Base-by-base conservation (phyloP, 129 eudicot species). In the Flaveria sonorensis region DNA sequence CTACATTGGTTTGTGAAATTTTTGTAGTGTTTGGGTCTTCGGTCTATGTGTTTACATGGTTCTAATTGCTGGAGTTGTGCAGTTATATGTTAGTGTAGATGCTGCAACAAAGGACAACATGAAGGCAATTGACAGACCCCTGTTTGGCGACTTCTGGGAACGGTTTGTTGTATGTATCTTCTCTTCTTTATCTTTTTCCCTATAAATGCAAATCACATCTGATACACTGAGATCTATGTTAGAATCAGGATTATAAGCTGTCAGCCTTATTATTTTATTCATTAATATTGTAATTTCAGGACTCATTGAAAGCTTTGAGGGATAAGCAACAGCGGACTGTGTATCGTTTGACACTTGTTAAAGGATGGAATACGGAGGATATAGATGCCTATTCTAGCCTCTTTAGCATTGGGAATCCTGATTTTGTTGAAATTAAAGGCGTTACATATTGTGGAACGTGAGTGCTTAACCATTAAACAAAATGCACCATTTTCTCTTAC, bases 401-500 rank as follows among this genome's bases (percentile, higher is more conserved):
- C 46, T 89, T 95, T 63, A 79, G 81, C 59, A 68, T 92, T 68
- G 99, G 97, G 36, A 84, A 81, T 81, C 99, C 99, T 14, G 97
- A 95, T 84, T 95, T 95, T 77, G 83, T 95, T 77, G 99, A 95
- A 84, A 95, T 95, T 40, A 92, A 95, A 95, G 99, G 99, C 59
- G 99, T 95, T 26, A 95, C 99, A 14, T 95, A 95, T 75, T 95
- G 99, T 88, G 99, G 99, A 85, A 81, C 99, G 99, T 91, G 81
- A 84, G 97, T 83, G 56, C 57, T 64, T n/a, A 30, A 0, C n/a
- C 57, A 28, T 65, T 14, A 45, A 68, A 46, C 30, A 48, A 69
- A 61, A 68, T 6, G 47, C 52, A 7, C 62, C 64, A 24, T 16
- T 4, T 4, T 57, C 13, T n/a, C n/a, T n/a, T n/a, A n/a, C n/a